Evolutionary conservation across 176 grass and related monocot species (phyloP).

Genomic region (Panicum miliaceum): DNA sequence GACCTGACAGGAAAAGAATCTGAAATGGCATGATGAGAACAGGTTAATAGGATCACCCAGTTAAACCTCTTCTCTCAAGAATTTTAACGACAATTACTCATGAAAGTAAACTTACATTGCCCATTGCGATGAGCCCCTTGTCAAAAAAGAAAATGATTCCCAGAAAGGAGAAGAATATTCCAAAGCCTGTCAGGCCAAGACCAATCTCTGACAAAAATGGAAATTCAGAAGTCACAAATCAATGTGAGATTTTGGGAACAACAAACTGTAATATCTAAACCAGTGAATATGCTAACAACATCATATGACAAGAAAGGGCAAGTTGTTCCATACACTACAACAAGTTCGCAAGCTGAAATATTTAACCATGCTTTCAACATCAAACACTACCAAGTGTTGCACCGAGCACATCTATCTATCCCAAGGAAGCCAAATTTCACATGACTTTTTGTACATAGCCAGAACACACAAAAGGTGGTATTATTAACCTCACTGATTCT

Average conservation of each 20-base stretch:
- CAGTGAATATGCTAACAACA: conserved; percentile 12
- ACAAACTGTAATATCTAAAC: conserved; percentile 34
- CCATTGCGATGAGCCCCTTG: conserved; percentile 93
- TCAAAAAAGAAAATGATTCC: conserved; percentile 97
- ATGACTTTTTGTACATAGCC: neutral
- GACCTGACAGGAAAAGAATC: conserved; percentile 96
- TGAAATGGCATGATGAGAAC: conserved; percentile 47
- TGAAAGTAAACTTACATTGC: conserved; percentile 68
- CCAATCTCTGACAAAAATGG: conserved; percentile 73
- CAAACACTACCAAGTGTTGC: neutral
- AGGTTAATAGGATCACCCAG: conserved; percentile 12
- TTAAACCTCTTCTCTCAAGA: conserved; percentile 5
- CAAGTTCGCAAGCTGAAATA: neutral
- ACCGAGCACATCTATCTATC: neutral
- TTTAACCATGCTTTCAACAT: neutral
- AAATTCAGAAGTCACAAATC: conserved; percentile 25
- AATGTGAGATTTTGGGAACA: conserved; percentile 11
- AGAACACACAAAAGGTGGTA: neutral
- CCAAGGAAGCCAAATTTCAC: neutral
- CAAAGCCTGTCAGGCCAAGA: conserved; percentile 91
- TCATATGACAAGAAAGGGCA: neutral
- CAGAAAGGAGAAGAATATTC: conserved; percentile 94
- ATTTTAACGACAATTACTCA: conserved; percentile 14
- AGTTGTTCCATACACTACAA: neutral
- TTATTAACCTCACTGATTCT: neutral